Conservation (phyloP, 495 filamentous ascomycete genomes). For the Aspergillus heteromorphus region DNA sequence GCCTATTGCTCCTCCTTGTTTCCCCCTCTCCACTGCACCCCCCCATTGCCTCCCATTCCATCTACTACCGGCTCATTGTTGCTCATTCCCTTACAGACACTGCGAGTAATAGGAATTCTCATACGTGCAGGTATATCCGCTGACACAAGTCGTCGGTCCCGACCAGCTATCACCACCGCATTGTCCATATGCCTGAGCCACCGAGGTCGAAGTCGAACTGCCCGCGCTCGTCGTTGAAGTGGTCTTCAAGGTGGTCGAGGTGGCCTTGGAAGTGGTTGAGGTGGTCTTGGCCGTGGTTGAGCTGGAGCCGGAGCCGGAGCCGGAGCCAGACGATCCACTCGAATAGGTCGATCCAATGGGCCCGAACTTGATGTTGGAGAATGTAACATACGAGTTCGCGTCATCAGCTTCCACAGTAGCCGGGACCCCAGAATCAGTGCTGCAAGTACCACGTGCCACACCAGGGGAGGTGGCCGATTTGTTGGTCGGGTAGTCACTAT, state of each 20-base stretch:
- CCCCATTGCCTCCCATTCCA: background rate
- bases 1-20: background rate
- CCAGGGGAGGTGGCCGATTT: conserved; percentile 49
- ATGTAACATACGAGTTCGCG: conserved; percentile 55
- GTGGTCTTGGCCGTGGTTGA: conserved; percentile 11
- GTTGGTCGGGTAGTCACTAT: conserved; percentile 61
- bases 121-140: conserved; percentile 34
- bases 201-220: conserved; percentile 9
- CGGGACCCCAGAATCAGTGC: conserved; percentile 55
- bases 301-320: conserved; percentile 2
- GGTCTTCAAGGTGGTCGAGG: conserved; percentile 15
- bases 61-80: background rate
- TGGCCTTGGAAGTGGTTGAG: conserved; percentile 11
- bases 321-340: background rate
- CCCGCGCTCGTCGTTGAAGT: conserved; percentile 5
- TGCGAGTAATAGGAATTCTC: conserved; percentile 38
- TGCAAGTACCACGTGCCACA: conserved; percentile 61
- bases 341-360: conserved; percentile 58
- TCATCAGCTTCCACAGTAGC: conserved; percentile 50
- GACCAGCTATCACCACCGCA: conserved; percentile 42
- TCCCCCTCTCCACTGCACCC: background rate
- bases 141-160: conserved; percentile 31
- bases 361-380: conserved; percentile 65
- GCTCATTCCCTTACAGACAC: conserved; percentile 20
- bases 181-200: conserved; percentile 33